Conservation (phyloP, 2,329 filamentous ascomycete genomes). For the Diaporthe aspalathi region DNA sequence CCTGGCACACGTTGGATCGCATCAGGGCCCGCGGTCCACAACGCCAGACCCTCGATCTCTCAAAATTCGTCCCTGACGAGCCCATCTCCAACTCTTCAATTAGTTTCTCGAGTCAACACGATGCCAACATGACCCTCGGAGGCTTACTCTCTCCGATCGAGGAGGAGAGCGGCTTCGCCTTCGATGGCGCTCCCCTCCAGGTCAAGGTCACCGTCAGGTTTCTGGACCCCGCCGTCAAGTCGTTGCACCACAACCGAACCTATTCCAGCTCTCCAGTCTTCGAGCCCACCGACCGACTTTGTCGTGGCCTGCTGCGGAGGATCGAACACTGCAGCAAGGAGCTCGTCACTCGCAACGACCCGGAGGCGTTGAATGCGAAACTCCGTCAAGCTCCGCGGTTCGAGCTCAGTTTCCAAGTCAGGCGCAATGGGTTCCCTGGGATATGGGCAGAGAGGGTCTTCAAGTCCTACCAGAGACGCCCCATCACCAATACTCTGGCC, state of each 20-base stretch:
- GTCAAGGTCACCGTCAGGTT: slow-evolving; percentile 60
- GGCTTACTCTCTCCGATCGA: slow-evolving; percentile 33
- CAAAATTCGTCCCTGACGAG: slow-evolving; percentile 26
- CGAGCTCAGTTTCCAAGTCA: slow-evolving; percentile 60
- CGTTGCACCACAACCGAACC: slow-evolving; percentile 54
- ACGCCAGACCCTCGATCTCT: slow-evolving; percentile 22
- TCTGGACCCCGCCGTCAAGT: slow-evolving; percentile 55
- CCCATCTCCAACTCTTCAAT: slow-evolving; percentile 20
- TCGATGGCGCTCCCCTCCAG: slow-evolving; percentile 33
- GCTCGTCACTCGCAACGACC: slow-evolving; percentile 65
- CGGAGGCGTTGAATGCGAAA: slow-evolving; percentile 54
- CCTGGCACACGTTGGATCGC: slow-evolving; percentile 32
- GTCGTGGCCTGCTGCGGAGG: slow-evolving; percentile 60
- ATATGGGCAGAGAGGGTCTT: slow-evolving; percentile 59
- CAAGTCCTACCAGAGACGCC: slow-evolving; percentile 62
- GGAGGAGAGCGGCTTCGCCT: slow-evolving; percentile 22
- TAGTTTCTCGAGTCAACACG: slow-evolving; percentile 7
- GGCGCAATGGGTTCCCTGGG: slow-evolving; percentile 51
- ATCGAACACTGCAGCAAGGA: slow-evolving; percentile 64
- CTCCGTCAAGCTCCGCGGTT: slow-evolving; percentile 50
- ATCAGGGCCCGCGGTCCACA: slow-evolving; percentile 13
- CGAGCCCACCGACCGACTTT: slow-evolving; percentile 58
- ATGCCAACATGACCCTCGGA: slow-evolving; percentile 16
- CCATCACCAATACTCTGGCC: slow-evolving; percentile 56
- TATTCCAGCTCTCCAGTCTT: slow-evolving; percentile 61